Base-by-base conservation (phyloP, 2,329 filamentous ascomycete genomes). In the Aschersonia sp. region DNA sequence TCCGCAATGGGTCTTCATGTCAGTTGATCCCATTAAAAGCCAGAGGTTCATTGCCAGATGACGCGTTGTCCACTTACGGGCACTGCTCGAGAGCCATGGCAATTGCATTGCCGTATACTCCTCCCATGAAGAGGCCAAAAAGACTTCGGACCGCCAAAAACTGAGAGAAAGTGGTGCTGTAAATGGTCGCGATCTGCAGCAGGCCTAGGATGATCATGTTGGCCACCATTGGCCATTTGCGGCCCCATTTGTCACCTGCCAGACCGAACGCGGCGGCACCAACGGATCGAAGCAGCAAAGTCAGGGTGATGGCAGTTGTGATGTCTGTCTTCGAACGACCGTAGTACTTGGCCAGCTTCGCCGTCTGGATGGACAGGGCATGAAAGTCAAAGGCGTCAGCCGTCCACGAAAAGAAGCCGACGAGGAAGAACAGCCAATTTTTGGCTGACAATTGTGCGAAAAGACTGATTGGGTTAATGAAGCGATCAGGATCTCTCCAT, bases 331-430 rank as follows among this genome's bases (percentile, higher is more conserved):
- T 77, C 45, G 67, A 68, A 14, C 63, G 65, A 50, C 56, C 57
- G 47, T 73, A 76, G 58, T 72, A 70, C 41, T 66, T 55, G 44
- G 71, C 74, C 30, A 89, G 68, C 65, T 87, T 87, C 54, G 74
- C 74, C 4, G 84, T 85, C 61, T 88, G 84, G 53, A 90, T 85
- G 5, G 81, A 84, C 7, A 90, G 71, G 30, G 85, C 83, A 63
- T 88, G 84, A 60, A 89, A 90, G 63, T 88, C 85, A 60, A 89
- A 90, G 4, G 85, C 84, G 61, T 90, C 86, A 48, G 84, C 84
- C 1, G 78, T 84, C 86, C 86, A 90, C 12, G 84, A 81, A 35
- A 74, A 63, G 58, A 89, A 79, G 4, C 84, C 85, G 9, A 87
- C 81, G 41, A 84, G 53, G 66, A 90, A 81, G 67, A 85, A 88